Evolutionary conservation across 768 basidiomycete species (phyloP).

Genomic region (Pulveroboletus frians): DNA sequence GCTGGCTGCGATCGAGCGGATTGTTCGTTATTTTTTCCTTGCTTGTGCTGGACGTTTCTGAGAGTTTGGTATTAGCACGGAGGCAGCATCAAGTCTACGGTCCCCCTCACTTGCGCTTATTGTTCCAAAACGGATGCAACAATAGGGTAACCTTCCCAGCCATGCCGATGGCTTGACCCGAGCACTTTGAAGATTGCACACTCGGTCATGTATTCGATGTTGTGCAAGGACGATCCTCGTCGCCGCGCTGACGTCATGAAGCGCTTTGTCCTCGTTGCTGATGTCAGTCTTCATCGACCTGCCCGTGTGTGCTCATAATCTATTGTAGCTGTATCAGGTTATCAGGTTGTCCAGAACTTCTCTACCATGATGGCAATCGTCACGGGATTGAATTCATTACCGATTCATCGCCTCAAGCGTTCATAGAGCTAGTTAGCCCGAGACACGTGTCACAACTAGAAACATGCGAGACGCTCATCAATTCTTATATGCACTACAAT

Average conservation of each 20-base stretch:
- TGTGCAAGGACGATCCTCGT: slow-evolving; percentile 53
- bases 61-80: slow-evolving; percentile 18
- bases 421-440: slow-evolving; percentile 55
- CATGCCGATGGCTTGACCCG: background rate
- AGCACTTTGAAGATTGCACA: slow-evolving; percentile 41
- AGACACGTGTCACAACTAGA: slow-evolving; percentile 46
- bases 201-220: slow-evolving; percentile 56
- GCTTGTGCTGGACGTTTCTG: background rate
- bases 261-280: slow-evolving; percentile 62
- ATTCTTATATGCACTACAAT: slow-evolving; percentile 65
- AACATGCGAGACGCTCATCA: slow-evolving; percentile 52
- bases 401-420: slow-evolving; percentile 58
- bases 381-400: slow-evolving; percentile 62
- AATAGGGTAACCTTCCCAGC: slow-evolving; percentile 39
- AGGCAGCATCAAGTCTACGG: slow-evolving; percentile 30
- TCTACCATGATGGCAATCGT: slow-evolving; percentile 64
- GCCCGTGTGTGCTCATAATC: slow-evolving; percentile 1
- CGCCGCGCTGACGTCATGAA: slow-evolving; percentile 57
- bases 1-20: slow-evolving; percentile 43
- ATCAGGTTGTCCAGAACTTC: slow-evolving; percentile 61
- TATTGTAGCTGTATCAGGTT: slow-evolving; percentile 51
- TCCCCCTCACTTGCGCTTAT: slow-evolving; percentile 49
- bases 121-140: slow-evolving; percentile 42
- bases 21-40: slow-evolving; percentile 34
- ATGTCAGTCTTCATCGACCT: slow-evolving; percentile 37